Base-by-base conservation (phyloP, 2,329 filamentous ascomycete genomes). In the Truncatella angustata region DNA sequence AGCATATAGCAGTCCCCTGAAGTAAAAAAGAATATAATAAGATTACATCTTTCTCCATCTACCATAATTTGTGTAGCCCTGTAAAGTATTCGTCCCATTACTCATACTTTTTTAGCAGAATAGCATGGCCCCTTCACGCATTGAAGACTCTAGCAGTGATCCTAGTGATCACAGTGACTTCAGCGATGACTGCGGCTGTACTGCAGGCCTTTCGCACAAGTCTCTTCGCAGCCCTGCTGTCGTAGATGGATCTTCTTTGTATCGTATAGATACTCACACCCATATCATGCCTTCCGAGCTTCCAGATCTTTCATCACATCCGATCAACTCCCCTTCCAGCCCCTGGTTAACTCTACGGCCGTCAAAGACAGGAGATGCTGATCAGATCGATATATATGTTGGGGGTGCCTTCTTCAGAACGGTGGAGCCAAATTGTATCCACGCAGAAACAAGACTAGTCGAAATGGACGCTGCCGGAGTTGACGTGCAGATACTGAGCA, bases 321-420 rank as follows among this genome's bases (percentile, higher is more conserved):
- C 74, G n/a, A 70, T 72, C 59, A 73, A 73, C 11, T 72, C 68
- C 24, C 72, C 64, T 2, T 68, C 72, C 58, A 74, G 63, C 55
- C 56, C 61, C 32, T 68, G 63, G 66, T 63, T 66, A 1, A 56
- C 59, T 30, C 61, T 68, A 55, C 59, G 56, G 21, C 61, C 60
- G 2, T 52, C 58, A 26, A 37, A 55, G 16, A 58, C 60, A 28
- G 57, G 56, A 52, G 51, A 58, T n/a, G 37, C 49, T 9, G 59
- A 56, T 36, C 52, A 61, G 48, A 61, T 69, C 36, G 66, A 70
- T 57, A 69, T 69, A 66, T 69, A 63, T 54, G 65, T 68, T 28
- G 66, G 66, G 23, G 45, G 55, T 39, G 49, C 51, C 32, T 69
- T 69, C 59, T 70, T 70, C 56, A 60, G 67, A 23, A 67, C 65